Evolutionary conservation across 495 filamentous ascomycete species (phyloP).

Genomic region (Symbiotaphrina buchneri): DNA sequence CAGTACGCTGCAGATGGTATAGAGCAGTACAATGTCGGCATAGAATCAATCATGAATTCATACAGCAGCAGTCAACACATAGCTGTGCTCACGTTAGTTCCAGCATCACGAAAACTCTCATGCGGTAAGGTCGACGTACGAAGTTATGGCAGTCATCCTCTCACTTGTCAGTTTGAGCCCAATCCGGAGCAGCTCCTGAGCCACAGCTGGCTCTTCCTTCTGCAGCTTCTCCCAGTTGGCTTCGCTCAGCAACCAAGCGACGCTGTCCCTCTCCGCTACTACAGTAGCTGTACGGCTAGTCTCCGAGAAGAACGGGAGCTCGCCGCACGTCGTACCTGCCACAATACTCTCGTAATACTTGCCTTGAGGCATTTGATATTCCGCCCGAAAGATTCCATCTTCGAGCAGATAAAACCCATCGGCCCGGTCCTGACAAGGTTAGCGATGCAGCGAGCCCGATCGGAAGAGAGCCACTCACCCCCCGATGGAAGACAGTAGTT

Average conservation of each 20-base stretch:
- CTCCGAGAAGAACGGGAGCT: constrained; percentile 86
- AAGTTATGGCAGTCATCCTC: constrained; percentile 76
- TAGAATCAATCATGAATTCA: too few relatives aligned
- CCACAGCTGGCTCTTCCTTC: constrained; percentile 45
- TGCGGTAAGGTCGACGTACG: constrained; percentile 19
- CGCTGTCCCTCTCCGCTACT: constrained; percentile 53
- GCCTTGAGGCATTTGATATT: constrained; percentile 80
- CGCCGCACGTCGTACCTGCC: constrained; percentile 84
- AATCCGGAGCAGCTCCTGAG: constrained; percentile 63
- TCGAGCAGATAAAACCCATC: constrained; percentile 84
- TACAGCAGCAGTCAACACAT: constrained; percentile 12
- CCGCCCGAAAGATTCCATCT: constrained; percentile 64
- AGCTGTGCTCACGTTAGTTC: constrained; percentile 5
- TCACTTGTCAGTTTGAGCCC: constrained; percentile 74
- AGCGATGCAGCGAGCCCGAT: not conserved
- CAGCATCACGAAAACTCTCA: not conserved
- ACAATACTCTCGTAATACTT: constrained; percentile 78
- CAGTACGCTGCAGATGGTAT: too few relatives aligned
- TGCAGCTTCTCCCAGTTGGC: constrained; percentile 50
- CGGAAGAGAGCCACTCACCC: constrained; percentile 29
- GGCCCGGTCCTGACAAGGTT: constrained; percentile 7
- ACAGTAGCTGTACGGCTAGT: constrained; percentile 75
- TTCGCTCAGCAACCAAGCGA: constrained; percentile 57
- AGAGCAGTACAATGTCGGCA: too few relatives aligned
- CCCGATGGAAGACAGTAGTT: constrained; percentile 44